Percentiles rank a stretch among this genome's conserved stretches.
Evolutionary conservation across 805 yeast genomes (phyloP).

Genomic region (Blastobotrys muscicola): DNA sequence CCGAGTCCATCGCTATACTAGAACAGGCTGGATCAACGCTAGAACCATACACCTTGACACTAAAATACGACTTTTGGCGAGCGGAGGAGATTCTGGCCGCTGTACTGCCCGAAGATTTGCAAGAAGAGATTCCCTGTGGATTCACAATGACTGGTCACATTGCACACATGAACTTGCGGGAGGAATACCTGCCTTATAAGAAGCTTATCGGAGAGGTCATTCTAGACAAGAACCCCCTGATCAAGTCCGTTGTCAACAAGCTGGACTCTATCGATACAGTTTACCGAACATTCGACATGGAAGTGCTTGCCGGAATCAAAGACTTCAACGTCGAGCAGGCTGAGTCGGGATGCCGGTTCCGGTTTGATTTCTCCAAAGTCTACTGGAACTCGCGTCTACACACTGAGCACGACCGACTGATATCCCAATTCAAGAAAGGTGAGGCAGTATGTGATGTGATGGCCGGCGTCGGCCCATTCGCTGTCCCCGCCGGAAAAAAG

Average conservation of each 20-base stretch:
- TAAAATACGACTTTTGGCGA: conserved; percentile 78
- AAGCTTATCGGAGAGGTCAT: conserved; percentile 79
- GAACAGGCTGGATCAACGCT: conserved; percentile 38
- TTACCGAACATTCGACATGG: conserved; percentile 90
- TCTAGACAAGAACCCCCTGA: conserved; percentile 72
- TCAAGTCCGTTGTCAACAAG: conserved; percentile 87
- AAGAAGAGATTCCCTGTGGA: conserved; percentile 77
- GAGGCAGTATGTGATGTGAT: conserved; percentile 88
- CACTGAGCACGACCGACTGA: conserved; percentile 84
- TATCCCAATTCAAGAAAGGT: conserved; percentile 47
- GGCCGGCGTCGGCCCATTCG: conserved; percentile 99
- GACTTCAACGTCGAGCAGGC: conserved; percentile 73
- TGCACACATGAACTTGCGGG: conserved; percentile 82
- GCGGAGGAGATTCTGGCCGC: conserved; percentile 77
- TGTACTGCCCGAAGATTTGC: conserved; percentile 60
- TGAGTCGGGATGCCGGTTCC: conserved; percentile 79
- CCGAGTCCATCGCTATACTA: conserved; percentile 37
- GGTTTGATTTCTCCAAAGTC: conserved; percentile 84
- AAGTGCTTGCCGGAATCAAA: conserved; percentile 73
- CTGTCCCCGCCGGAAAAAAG: conserved; percentile 89
- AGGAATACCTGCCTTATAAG: conserved; percentile 77
- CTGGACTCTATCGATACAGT: conserved; percentile 77
- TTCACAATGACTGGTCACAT: conserved; percentile 92
- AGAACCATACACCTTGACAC: conserved; percentile 41
- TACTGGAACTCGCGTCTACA: conserved; percentile 96